Evolutionary conservation across 495 filamentous ascomycete species (phyloP).

Genomic region (Aspergillus incahuasiensis): DNA sequence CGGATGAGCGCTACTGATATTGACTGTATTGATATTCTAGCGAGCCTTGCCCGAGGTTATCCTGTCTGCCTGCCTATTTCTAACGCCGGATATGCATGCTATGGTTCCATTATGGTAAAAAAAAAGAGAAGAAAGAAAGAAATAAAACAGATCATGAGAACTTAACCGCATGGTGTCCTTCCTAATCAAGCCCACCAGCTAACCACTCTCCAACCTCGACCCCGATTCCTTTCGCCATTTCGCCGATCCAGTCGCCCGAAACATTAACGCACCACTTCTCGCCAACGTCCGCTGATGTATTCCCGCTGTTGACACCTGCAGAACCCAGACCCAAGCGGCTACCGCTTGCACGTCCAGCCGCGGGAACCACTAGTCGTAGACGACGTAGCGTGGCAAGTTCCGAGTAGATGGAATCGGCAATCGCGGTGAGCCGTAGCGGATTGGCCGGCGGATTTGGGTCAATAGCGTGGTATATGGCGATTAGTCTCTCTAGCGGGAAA

Average conservation of each 20-base stretch:
- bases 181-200: slow-evolving; percentile 41
- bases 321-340: slow-evolving; percentile 24
- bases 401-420: slow-evolving; percentile 60
- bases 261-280: slow-evolving; percentile 48
- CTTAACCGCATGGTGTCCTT: no score
- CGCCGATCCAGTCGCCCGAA: slow-evolving; percentile 45
- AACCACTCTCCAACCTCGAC: slow-evolving; percentile 48
- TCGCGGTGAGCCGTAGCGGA: slow-evolving; percentile 40
- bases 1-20: not conserved
- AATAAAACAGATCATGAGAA: no score
- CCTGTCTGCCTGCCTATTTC: not conserved
- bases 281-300: slow-evolving; percentile 37
- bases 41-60: not conserved
- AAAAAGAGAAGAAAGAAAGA: slow-evolving; percentile 2
- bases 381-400: slow-evolving; percentile 78
- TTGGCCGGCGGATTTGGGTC: slow-evolving; percentile 58
- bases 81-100: slow-evolving; percentile 11
- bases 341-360: slow-evolving; percentile 39
- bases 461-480: slow-evolving; percentile 82
- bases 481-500: slow-evolving; percentile 80
- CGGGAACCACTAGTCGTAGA: slow-evolving; percentile 66
- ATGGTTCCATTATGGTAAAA: not conserved
- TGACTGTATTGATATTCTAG: not conserved
- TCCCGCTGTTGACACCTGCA: slow-evolving; percentile 31
- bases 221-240: slow-evolving; percentile 44